Base-by-base conservation (phyloP, 2,329 filamentous ascomycete genomes). In the Daldinia eschscholtzii region DNA sequence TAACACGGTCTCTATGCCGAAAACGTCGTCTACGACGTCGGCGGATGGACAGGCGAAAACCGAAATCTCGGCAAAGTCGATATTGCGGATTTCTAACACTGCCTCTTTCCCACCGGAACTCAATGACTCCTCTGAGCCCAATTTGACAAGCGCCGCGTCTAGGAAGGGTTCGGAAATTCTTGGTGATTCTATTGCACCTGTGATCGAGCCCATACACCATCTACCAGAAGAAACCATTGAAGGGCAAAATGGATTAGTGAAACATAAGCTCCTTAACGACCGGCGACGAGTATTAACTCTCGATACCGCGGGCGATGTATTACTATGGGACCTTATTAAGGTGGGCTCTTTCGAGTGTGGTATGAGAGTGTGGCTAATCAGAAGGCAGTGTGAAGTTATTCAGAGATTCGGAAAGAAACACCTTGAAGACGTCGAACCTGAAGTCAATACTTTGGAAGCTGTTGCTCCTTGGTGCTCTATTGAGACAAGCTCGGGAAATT, bases 381-480 rank as follows among this genome's bases (percentile, higher is more conserved):
- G 20, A 9, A 39, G 26, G 26, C 71, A 96, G 90, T 98, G 96
- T 78, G 87, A 91, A 76, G 93, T 93, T 0, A 90, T 98, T 61
- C 88, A 93, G 79, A 93, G 92, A n/a, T 99, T 96, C 80, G 96
- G 96, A 48, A 98, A 98, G 82, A 89, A 92, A 50, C 93, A 98
- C 80, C 86, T 99, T 2, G 95, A 98, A 76, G 95, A 98, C 78
- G 93, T 99, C 7, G 91, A 94, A 66, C 89, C 90, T 0, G 87
- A 94, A 76, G 88, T 98, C 62, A 97, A 98, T 77, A 97, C 93
- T 0, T 86, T 88, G 13, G 94, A 97, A 78, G 94, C 91, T 35
- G 93, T 98, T 42, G 92, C 95, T 4, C 95, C 97, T 61, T 99
- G 96, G 96, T 99, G 96, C 78, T 93, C 93, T 1, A 92, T 98